phyloP scores from a whole-genome alignment of 768 basidiomycete genomes.

The Holtermannia corniformis region DNA sequence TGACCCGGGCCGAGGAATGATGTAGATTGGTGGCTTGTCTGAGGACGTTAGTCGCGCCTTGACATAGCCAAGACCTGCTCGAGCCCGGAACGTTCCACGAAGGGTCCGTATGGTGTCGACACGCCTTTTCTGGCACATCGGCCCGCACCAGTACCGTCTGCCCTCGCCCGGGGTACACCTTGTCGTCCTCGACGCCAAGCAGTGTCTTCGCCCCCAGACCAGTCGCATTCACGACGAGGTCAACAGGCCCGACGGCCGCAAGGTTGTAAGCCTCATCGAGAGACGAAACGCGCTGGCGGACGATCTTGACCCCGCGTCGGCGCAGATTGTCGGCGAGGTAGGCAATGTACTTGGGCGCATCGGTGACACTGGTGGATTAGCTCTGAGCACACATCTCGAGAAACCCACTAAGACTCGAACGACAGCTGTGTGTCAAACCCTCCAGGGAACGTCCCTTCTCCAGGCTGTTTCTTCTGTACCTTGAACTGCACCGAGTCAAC shows the following conservation, averaged over 20 bases:
- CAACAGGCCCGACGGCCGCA: slow-evolving; percentile 37
- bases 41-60: not conserved
- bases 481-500: not conserved
- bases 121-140: slow-evolving; percentile 34
- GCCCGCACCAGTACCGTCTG: slow-evolving; percentile 71
- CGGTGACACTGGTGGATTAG: too few species aligned
- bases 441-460: not conserved
- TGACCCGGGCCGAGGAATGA: slow-evolving; percentile 53
- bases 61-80: slow-evolving; percentile 1
- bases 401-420: slow-evolving; percentile 48
- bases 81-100: not conserved
- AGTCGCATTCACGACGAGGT: slow-evolving; percentile 53
- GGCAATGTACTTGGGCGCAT: slow-evolving; percentile 49
- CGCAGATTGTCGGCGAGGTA: slow-evolving; percentile 47
- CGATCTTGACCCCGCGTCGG: slow-evolving; percentile 45
- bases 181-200: slow-evolving; percentile 69
- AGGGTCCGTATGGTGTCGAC: not conserved
- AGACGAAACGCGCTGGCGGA: slow-evolving; percentile 44
- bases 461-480: not conserved
- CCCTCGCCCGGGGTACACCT: slow-evolving; percentile 67
- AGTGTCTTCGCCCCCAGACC: slow-evolving; percentile 59
- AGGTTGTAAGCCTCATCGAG: slow-evolving; percentile 48
- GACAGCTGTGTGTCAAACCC: slow-evolving; percentile 39
- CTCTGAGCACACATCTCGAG: too few species aligned
- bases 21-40: slow-evolving; percentile 44